A percentile compares a stretch with the other conserved stretches of the same genome.
These are phyloP conservation scores for Cryphonectria japonica DNA, from an alignment of 2,329 filamentous ascomycete species.

Conservation along the genomic window DNA sequence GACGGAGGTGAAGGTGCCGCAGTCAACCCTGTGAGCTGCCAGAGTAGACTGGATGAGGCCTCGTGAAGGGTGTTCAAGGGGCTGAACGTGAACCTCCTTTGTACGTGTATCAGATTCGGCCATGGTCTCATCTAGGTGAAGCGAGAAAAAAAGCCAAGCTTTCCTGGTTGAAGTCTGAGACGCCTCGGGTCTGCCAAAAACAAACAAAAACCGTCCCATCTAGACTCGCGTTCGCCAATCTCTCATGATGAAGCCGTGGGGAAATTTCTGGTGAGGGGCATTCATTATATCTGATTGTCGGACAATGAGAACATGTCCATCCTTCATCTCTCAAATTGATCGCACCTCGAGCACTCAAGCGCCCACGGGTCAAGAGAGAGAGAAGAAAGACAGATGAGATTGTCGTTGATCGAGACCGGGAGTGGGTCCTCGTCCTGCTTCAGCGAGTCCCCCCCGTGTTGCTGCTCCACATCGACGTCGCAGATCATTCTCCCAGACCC, in stretches of 20 bases:
- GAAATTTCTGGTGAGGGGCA: too few relatives aligned
- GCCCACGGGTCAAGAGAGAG: neutral
- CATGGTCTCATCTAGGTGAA: constrained; percentile 3
- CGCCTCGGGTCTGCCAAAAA: neutral
- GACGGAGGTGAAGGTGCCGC: neutral
- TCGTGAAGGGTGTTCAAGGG: neutral
- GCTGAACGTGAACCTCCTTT: neutral
- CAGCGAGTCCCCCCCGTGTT: neutral
- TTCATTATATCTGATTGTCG: too few relatives aligned
- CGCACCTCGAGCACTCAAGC: neutral
- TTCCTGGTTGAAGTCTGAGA: constrained; percentile 1
- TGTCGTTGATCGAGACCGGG: neutral
- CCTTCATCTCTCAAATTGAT: neutral
- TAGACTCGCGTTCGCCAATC: neutral
- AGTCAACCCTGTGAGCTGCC: neutral
- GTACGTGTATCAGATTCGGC: constrained; percentile 1
- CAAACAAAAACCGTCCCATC: neutral
- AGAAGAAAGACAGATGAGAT: neutral
- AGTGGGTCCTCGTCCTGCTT: constrained; percentile 5
- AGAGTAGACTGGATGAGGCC: neutral
- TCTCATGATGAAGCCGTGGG: neutral
- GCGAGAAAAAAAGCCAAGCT: neutral
- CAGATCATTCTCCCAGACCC: neutral
- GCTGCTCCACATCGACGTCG: constrained; percentile 3
- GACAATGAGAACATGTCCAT: neutral